These are phyloP conservation scores for Schrenkiella parvula DNA, from an alignment of 345 rosid genomes.

Conservation along the genomic window DNA sequence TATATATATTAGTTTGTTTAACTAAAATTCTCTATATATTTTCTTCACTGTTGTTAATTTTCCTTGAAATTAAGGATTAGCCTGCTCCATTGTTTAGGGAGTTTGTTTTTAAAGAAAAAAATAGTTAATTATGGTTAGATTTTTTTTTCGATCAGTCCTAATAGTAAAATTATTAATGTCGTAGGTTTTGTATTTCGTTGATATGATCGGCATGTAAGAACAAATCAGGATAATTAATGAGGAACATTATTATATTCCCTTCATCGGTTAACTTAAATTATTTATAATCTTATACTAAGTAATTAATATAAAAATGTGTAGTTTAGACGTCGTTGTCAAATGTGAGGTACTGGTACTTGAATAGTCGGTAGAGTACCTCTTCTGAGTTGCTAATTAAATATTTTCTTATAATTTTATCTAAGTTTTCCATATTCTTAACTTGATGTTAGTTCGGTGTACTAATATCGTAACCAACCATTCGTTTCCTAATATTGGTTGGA, in stretches of 20 bases:
- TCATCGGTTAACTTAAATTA: not conserved
- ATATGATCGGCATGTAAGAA: not conserved
- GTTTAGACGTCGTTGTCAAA: constrained; percentile 19
- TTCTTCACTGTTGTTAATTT: too few species aligned
- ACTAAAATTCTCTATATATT: too few species aligned
- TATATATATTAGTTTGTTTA: too few species aligned
- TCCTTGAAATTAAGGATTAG: too few species aligned
- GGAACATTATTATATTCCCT: not conserved
- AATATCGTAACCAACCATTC: not conserved
- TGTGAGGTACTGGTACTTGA: constrained; percentile 1
- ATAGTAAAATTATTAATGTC: not conserved
- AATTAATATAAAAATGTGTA: not conserved
- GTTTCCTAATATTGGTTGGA: not conserved
- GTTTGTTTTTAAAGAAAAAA: not conserved
- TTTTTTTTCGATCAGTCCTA: not conserved
- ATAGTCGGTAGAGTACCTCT: not conserved
- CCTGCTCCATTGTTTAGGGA: not conserved
- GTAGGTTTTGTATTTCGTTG: not conserved
- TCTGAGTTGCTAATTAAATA: not conserved
- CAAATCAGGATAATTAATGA: not conserved
- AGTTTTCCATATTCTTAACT: not conserved
- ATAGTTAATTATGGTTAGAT: not conserved
- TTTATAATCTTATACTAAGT: not conserved
- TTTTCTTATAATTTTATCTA: not conserved
- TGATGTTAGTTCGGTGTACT: not conserved